Evolutionary conservation across 2,329 filamentous ascomycete species (phyloP).

Genomic region (Cryphonectria nitschkei): DNA sequence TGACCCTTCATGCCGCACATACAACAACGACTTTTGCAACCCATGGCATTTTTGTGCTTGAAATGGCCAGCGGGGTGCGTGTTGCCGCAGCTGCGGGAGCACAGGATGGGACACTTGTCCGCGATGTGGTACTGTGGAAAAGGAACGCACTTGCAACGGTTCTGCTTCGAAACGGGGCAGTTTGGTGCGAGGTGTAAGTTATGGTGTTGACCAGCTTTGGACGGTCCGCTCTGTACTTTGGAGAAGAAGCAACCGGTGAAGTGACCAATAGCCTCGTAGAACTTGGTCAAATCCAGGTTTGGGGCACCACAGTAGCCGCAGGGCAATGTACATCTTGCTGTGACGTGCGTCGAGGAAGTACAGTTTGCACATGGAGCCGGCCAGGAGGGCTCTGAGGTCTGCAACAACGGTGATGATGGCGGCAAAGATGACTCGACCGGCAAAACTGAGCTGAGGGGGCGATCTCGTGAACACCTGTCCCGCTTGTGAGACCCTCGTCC

Average conservation of each 20-base stretch:
- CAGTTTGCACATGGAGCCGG: slow-evolving; percentile 38
- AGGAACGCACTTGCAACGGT: slow-evolving; percentile 44
- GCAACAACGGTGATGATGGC: neutral
- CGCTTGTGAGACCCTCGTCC: neutral
- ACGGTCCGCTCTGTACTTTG: neutral
- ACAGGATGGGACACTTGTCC: slow-evolving; percentile 38
- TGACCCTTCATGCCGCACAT: slow-evolving; percentile 47
- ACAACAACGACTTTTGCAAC: slow-evolving; percentile 43
- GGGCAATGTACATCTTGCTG: slow-evolving; percentile 32
- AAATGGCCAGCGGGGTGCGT: slow-evolving; percentile 32
- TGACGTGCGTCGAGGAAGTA: slow-evolving; percentile 33
- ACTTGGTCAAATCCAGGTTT: slow-evolving; percentile 14
- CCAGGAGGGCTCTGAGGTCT: neutral
- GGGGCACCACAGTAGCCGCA: slow-evolving; percentile 43
- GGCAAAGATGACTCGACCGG: neutral
- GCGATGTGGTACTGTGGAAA: slow-evolving; percentile 44
- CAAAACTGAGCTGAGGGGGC: neutral
- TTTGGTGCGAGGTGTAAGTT: slow-evolving; percentile 34
- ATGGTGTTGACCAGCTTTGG: slow-evolving; percentile 16
- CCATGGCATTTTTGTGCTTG: slow-evolving; percentile 43
- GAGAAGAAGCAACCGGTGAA: accelerated
- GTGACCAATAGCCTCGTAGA: neutral
- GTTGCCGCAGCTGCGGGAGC: slow-evolving; percentile 41
- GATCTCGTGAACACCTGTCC: too few species aligned
- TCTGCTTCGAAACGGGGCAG: slow-evolving; percentile 39